Evolutionary conservation across 2,329 filamentous ascomycete species (phyloP).

Genomic region (Fusarium sambucinum): DNA sequence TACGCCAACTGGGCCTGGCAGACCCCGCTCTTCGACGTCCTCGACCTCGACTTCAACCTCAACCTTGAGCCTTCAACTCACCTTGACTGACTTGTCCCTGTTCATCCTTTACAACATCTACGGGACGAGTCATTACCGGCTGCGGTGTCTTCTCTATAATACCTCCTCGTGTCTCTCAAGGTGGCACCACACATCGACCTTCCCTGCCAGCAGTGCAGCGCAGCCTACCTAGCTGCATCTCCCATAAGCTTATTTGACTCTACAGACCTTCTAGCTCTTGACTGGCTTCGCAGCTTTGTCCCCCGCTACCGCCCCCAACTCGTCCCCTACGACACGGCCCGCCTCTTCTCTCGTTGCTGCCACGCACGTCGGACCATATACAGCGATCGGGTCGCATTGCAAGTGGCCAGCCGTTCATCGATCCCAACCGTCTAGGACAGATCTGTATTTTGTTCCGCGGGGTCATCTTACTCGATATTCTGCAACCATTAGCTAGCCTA

Average conservation of each 20-base stretch:
- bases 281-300: conserved; percentile 22
- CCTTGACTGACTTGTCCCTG: conserved; percentile 27
- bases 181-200: conserved; percentile 4
- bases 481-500: conserved; percentile 27
- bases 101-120: conserved; percentile 26
- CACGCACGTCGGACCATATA: conserved; percentile 36
- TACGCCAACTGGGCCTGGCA: conserved; percentile 38
- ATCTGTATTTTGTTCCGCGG: conserved; percentile 22
- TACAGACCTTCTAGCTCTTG: conserved; percentile 20
- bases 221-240: conserved; percentile 25
- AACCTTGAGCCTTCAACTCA: conserved; percentile 28
- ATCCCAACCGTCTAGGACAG: conserved; percentile 25
- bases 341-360: conserved; percentile 34
- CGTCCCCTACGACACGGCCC: conserved; percentile 39
- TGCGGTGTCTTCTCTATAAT: conserved; percentile 8
- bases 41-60: conserved; percentile 26
- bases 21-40: conserved; percentile 45
- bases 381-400: conserved; percentile 51
- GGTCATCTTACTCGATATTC: conserved; percentile 20
- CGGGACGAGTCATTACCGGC: conserved; percentile 10
- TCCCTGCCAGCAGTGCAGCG: conserved; percentile 32
- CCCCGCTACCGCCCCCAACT: conserved; percentile 45
- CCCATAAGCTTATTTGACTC: conserved; percentile 29
- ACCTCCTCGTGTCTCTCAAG: not conserved
- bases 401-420: conserved; percentile 45